phyloP scores from a whole-genome alignment of 1,284 basidiomycete genomes.

The Ustilago crameri region DNA sequence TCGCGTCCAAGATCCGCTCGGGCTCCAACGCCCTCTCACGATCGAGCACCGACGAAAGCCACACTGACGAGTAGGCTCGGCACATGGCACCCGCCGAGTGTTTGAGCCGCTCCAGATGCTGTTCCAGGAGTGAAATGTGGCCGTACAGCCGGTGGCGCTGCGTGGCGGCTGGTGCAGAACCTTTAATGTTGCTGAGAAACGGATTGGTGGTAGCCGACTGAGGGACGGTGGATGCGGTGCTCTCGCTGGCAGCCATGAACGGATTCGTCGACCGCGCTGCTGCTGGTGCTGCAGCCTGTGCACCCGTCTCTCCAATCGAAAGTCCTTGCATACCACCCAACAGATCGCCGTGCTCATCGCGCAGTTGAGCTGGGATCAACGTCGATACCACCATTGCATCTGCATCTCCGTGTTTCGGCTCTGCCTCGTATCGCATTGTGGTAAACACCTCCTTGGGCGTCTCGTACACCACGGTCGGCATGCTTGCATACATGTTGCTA shows the following conservation, averaged over 20 bases:
- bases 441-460: slow-evolving; percentile 48
- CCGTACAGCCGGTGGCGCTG: slow-evolving; percentile 26
- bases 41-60: slow-evolving; percentile 34
- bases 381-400: slow-evolving; percentile 35
- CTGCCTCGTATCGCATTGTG: slow-evolving; percentile 42
- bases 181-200: slow-evolving; percentile 12
- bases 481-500: background rate
- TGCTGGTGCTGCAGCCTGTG: background rate
- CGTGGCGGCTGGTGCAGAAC: slow-evolving; percentile 4
- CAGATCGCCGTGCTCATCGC: slow-evolving; percentile 10
- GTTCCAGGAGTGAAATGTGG: slow-evolving; percentile 34
- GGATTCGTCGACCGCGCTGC: slow-evolving; percentile 27
- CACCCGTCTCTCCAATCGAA: slow-evolving; percentile 1
- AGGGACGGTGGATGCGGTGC: background rate
- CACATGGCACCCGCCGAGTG: slow-evolving; percentile 41
- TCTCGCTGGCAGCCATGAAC: slow-evolving; percentile 18
- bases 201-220: slow-evolving; percentile 20
- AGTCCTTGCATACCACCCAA: slow-evolving; percentile 11
- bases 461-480: slow-evolving; percentile 10
- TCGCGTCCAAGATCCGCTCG: slow-evolving; percentile 26
- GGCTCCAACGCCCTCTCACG: slow-evolving; percentile 22
- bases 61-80: slow-evolving; percentile 33
- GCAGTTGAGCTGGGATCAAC: slow-evolving; percentile 18
- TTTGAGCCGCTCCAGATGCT: slow-evolving; percentile 39
- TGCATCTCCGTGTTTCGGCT: background rate